These are phyloP conservation scores for Tricholoma bakamatsutake DNA, from an alignment of 768 basidiomycete genomes.

Conservation along the genomic window DNA sequence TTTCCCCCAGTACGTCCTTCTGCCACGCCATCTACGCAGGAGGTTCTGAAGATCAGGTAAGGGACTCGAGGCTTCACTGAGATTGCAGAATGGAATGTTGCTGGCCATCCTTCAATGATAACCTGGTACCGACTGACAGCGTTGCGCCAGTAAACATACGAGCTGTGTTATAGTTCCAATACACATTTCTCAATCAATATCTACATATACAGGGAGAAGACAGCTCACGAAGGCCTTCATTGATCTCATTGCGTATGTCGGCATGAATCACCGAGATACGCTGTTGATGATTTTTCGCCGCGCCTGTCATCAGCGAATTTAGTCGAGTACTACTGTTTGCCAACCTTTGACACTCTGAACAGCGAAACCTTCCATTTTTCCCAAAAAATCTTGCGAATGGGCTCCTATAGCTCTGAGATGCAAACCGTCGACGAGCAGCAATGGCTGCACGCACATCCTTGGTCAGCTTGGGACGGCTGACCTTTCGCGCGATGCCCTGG, in stretches of 20 bases:
- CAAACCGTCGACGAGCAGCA: neutral
- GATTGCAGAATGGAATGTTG: too few species aligned
- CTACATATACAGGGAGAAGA: neutral
- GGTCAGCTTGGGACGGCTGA: neutral
- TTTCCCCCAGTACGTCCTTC: conserved; percentile 2
- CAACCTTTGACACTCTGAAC: conserved; percentile 10
- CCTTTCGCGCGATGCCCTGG: neutral
- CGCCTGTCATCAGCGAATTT: neutral
- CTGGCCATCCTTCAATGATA: too few species aligned
- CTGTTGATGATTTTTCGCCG: conserved; percentile 1
- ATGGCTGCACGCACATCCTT: neutral
- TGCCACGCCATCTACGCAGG: neutral
- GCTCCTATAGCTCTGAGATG: neutral
- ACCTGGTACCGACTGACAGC: neutral
- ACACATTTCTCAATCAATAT: neutral
- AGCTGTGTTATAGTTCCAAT: conserved; percentile 3
- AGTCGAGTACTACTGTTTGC: neutral
- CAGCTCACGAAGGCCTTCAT: conserved; percentile 1
- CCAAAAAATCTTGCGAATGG: conserved; percentile 4
- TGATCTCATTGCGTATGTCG: conserved; percentile 4
- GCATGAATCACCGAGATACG: neutral
- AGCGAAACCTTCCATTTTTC: neutral
- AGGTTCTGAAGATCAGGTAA: conserved; percentile 5
- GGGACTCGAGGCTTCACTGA: neutral
- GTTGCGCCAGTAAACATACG: conserved; percentile 10